Evolutionary conservation across 192 early-diverging fungal species (phyloP), one percentile per base, ranked within the genome.

Genomic region (Podochytrium sp.): DNA sequence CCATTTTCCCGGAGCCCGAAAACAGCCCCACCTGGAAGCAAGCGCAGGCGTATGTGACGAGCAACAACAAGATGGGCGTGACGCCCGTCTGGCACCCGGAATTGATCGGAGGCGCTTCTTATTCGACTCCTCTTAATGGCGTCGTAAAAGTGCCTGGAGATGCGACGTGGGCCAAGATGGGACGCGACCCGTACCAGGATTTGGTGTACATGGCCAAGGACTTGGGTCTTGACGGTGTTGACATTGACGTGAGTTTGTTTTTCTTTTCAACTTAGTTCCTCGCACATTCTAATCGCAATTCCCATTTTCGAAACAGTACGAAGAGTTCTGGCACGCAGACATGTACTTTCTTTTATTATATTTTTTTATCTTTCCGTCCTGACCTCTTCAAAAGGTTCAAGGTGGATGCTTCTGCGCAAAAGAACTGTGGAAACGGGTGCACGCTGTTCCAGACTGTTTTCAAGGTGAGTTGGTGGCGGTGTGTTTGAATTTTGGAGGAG

Each of bases 301-400:
- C n/a, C n/a, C n/a, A n/a, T n/a, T n/a, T n/a, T n/a, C n/a, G n/a
- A n/a, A n/a, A n/a, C n/a, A n/a, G n/a, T 69, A 69, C 35, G 66
- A 69, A 38, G 66, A 69, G 47, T 56, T 69, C 51, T 69, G 66
- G 64, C 66, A 69, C 30, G 66, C 66, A 25, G 66, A 69, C 51
- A 55, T 57, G 35, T 69, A n/a, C n/a, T n/a, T n/a, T n/a, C n/a
- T n/a, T n/a, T n/a, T n/a, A n/a, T n/a, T n/a, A n/a, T n/a, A n/a
- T n/a, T n/a, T n/a, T n/a, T n/a, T n/a, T n/a, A n/a, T n/a, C n/a
- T n/a, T n/a, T n/a, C n/a, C n/a, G n/a, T n/a, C n/a, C n/a, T n/a
- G n/a, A n/a, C n/a, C n/a, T n/a, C n/a, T n/a, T n/a, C n/a, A n/a
- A n/a, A n/a, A n/a, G n/a, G n/a, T 69, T 69, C 66, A 57, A 69